These are phyloP conservation scores for Colletotrichum abscissum DNA, from an alignment of 2,329 filamentous ascomycete genomes.

Conservation along the genomic window DNA sequence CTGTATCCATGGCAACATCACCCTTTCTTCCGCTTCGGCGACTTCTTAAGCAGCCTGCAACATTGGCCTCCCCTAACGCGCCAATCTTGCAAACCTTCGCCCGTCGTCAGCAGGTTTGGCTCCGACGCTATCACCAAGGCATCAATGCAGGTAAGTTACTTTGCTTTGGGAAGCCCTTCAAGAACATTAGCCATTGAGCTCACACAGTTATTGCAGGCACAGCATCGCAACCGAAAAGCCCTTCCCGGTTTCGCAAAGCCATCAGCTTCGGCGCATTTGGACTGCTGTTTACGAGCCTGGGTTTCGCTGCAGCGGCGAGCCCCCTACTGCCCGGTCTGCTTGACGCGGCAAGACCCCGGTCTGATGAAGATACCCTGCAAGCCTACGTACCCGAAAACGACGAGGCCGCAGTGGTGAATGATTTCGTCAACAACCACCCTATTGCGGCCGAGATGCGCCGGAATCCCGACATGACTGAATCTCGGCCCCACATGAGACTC, in stretches of 20 bases:
- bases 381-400: constrained; percentile 71
- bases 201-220: not conserved
- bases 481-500: constrained; percentile 88
- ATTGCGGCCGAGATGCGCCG: constrained; percentile 76
- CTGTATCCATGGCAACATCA: constrained; percentile 1
- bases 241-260: constrained; percentile 25
- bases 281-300: constrained; percentile 58
- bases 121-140: constrained; percentile 20
- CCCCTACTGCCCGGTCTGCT: constrained; percentile 56
- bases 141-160: constrained; percentile 4
- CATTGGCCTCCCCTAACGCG: not conserved
- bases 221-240: not conserved
- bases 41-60: not conserved
- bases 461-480: constrained; percentile 76
- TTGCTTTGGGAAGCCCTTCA: not conserved
- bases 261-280: constrained; percentile 28
- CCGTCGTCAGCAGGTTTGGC: not conserved
- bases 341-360: constrained; percentile 33
- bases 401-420: constrained; percentile 71
- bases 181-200: not conserved
- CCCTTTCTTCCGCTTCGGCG: constrained; percentile 3
- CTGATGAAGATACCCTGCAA: constrained; percentile 77
- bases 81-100: not conserved
- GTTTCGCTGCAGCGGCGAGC: constrained; percentile 67
- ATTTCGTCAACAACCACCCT: constrained; percentile 80